Percentiles rank a stretch among this genome's conserved stretches.
These are phyloP conservation scores for Fraxinus latifolia DNA, from an alignment of 305 asterid species.

Conservation along the genomic window DNA sequence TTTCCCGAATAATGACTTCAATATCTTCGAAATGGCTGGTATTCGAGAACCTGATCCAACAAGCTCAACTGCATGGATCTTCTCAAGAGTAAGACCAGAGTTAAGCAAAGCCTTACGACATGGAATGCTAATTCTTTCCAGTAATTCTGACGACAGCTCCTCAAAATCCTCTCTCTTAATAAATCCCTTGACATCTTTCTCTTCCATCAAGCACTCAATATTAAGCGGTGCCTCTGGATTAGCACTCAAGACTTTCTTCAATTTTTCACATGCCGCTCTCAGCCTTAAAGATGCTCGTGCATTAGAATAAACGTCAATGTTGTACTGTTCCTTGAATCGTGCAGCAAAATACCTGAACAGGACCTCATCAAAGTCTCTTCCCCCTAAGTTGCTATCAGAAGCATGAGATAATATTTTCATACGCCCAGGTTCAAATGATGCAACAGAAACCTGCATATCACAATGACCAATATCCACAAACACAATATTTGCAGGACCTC, in stretches of 20 bases:
- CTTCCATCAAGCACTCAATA: conserved; percentile 97
- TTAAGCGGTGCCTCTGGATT: conserved; percentile 90
- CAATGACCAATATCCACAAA: conserved; percentile 92
- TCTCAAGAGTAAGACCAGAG: conserved; percentile 63
- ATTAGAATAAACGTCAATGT: conserved; percentile 72
- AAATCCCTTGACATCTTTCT: conserved; percentile 86
- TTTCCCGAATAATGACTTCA: conserved; percentile 58
- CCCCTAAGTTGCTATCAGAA: conserved; percentile 81
- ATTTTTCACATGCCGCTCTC: conserved; percentile 86
- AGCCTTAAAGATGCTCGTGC: conserved; percentile 80
- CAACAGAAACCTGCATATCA: conserved; percentile 86
- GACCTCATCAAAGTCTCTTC: conserved; percentile 90
- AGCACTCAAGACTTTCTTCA: conserved; percentile 97
- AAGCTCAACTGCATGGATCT: conserved; percentile 85
- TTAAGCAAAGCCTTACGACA: conserved; percentile 69
- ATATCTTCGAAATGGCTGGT: conserved; percentile 69
- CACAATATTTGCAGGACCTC: conserved; percentile 60
- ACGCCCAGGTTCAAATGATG: conserved; percentile 64
- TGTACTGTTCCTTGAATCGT: conserved; percentile 60
- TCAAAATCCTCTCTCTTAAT: conserved; percentile 92
- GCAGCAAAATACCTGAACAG: conserved; percentile 72
- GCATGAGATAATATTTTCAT: conserved; percentile 87
- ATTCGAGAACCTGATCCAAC: conserved; percentile 95
- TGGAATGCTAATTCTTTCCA: conserved; percentile 66
- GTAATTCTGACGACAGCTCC: conserved; percentile 56